Percentiles rank a stretch among this genome's conserved stretches.
Evolutionary conservation across 768 basidiomycete species (phyloP).

Genomic region (Suillus discolor): DNA sequence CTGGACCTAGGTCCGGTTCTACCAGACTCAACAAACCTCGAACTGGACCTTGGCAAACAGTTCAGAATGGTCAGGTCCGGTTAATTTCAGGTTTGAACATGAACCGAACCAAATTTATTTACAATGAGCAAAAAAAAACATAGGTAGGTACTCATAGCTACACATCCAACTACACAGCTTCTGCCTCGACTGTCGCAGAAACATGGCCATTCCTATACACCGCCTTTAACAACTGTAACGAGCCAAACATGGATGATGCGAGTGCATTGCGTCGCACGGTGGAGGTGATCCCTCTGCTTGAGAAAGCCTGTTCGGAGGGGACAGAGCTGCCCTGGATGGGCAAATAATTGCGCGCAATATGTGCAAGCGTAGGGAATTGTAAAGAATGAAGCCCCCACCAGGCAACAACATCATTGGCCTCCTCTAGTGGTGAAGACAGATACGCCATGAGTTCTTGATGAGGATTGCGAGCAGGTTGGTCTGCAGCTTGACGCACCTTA

Average conservation of each 20-base stretch:
- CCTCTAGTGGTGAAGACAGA: background rate
- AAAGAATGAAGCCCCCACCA: background rate
- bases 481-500: background rate
- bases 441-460: background rate
- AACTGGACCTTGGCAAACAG: no score
- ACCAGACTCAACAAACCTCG: no score
- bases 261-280: background rate
- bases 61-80: no score
- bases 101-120: no score
- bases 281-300: background rate
- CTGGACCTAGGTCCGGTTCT: no score
- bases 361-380: background rate
- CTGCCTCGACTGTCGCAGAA: background rate
- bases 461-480: background rate
- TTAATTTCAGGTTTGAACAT: no score
- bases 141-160: background rate
- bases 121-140: background rate
- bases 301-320: background rate
- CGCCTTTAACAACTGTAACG: background rate
- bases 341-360: background rate
- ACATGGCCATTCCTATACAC: background rate
- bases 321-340: background rate
- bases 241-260: background rate
- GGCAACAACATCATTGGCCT: background rate
- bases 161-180: background rate